A percentile compares a stretch with the other conserved stretches of the same genome.
Conservation (phyloP, 345 rosid species). For the Eucalyptus curtisii region DNA sequence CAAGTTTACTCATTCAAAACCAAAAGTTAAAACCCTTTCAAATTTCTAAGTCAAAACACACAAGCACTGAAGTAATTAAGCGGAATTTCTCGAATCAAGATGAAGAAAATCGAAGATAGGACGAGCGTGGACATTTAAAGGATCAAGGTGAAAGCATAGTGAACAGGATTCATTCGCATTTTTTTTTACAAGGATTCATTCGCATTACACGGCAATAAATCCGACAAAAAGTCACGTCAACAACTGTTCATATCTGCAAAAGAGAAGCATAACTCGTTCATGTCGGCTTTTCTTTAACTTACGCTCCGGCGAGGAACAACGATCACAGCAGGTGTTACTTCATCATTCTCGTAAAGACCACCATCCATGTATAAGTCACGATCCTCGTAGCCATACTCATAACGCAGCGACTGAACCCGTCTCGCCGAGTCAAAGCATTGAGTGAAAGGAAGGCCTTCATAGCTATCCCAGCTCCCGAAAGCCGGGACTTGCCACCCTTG, state of each 20-base stretch:
- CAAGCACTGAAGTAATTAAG: background rate
- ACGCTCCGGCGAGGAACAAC: constrained; percentile 25
- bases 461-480: constrained; percentile 30
- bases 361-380: constrained; percentile 12
- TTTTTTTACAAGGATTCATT: background rate
- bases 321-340: constrained; percentile 6
- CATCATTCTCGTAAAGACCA: constrained; percentile 8
- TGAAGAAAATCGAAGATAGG: background rate
- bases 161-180: background rate
- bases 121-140: background rate
- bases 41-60: background rate
- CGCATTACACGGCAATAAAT: background rate
- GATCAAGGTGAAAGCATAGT: background rate
- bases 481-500: constrained; percentile 10
- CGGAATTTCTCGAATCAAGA: background rate
- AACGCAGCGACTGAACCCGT: constrained; percentile 10
- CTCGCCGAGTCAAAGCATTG: constrained; percentile 24
- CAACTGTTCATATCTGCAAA: background rate
- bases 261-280: background rate
- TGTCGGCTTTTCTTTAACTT: background rate
- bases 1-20: background rate
- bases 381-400: background rate
- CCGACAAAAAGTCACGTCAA: background rate
- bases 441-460: constrained; percentile 20
- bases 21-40: background rate